Evolutionary conservation across 1,284 basidiomycete species (phyloP).

Genomic region (Anthracocystis panici-leucophaei): DNA sequence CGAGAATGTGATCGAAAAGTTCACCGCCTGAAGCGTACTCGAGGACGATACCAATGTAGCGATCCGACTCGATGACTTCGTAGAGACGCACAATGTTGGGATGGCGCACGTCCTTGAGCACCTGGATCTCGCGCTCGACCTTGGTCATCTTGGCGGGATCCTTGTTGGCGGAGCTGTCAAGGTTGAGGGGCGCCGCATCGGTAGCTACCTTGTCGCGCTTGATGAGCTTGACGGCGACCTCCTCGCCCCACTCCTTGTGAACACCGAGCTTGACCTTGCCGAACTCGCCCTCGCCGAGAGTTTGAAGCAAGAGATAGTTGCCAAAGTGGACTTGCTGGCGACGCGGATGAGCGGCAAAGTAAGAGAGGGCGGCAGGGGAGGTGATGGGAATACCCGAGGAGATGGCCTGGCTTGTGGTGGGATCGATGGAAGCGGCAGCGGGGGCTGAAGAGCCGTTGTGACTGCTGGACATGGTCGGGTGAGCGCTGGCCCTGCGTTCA

Average conservation of each 20-base stretch:
- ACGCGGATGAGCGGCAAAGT: conserved; percentile 69
- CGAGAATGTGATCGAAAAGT: conserved; percentile 98
- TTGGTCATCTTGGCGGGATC: conserved; percentile 83
- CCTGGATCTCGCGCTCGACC: conserved; percentile 97
- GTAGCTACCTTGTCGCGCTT: conserved; percentile 91
- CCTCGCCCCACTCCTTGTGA: conserved; percentile 91
- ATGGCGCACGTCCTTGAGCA: conserved; percentile 90
- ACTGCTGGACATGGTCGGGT: conserved; percentile 57
- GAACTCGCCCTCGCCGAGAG: conserved; percentile 90
- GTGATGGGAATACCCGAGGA: conserved; percentile 63
- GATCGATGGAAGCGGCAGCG: conserved; percentile 36
- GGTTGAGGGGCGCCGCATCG: conserved; percentile 68
- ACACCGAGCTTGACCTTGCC: conserved; percentile 99
- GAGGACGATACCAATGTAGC: conserved; percentile 99
- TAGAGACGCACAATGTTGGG: conserved; percentile 98
- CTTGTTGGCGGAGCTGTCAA: conserved; percentile 46
- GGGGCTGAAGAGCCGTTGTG: conserved; percentile 12
- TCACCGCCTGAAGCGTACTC: conserved; percentile 97
- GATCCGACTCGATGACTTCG: conserved; percentile 99
- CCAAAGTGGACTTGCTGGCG: conserved; percentile 70
- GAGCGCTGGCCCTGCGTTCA: conserved; percentile 64
- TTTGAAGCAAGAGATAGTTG: conserved; percentile 68
- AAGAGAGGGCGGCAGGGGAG: conserved; percentile 66
- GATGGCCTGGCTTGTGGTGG: conserved; percentile 56
- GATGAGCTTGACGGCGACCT: conserved; percentile 99